Base-by-base conservation (phyloP, 2,329 filamentous ascomycete species). In the Xylaria digitata region DNA sequence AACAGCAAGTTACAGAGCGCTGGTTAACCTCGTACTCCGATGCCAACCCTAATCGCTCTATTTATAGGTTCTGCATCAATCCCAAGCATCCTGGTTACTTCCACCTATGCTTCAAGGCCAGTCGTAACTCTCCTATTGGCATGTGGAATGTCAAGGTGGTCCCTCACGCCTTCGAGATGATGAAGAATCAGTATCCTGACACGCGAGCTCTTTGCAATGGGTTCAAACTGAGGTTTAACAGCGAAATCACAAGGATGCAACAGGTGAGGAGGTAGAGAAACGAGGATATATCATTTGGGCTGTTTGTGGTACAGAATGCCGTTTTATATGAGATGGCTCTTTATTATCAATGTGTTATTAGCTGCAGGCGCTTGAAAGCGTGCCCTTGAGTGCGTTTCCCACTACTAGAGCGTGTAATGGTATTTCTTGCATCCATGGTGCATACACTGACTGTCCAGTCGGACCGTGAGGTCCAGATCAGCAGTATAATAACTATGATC, bases 11-110 rank as follows among this genome's bases (percentile, higher is more conserved):
- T 21, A 62, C 42, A 97, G 95, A 97, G 80, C 90, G 92, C 86
- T 99, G 96, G 95, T 86, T 99, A 72, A 92, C 91, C 37, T 97
- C 94, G 11, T 99, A 98, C 82, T 96, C 95, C 75, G 92, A 96
- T 78, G 96, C 96, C 78, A 98, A 99, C 79, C 95, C 96, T 11
- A 94, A 91, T 77, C 92, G 94, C 69, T 96, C 92, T 68, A 92
- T 93, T 72, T 99, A 99, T 79, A 92, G 93, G 52, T 98, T 99
- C 85, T 98, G 95, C 85, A 90, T 97, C 77, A 94, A 98, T 78
- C 86, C 91, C 40, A 94, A 94, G 80, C 91, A 95, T 77, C 92
- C 96, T 0, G 96, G 96, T 40, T 97, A 97, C 83, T 99, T 99
- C 82, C 91, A 89, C 82, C 87, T 99, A 46, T 97, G 94, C 83